phyloP scores from a whole-genome alignment of 2,329 filamentous ascomycete genomes.

The Colletotrichum tropicale region DNA sequence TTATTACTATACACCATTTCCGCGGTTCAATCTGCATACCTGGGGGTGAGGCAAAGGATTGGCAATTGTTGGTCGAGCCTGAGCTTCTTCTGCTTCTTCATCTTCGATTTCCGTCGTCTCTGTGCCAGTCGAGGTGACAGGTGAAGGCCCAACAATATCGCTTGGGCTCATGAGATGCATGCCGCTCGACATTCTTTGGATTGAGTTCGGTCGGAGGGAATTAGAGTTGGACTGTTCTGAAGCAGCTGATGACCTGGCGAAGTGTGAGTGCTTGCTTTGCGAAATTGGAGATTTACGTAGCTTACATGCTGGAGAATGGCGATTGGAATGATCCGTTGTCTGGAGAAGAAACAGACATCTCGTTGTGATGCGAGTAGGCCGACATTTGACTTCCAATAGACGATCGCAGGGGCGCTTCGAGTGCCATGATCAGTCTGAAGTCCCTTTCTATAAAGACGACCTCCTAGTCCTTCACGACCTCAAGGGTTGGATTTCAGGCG shows the following conservation, averaged over 20 bases:
- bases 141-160: conserved; percentile 79
- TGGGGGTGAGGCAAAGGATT: conserved; percentile 40
- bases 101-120: conserved; percentile 86
- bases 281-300: background rate
- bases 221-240: conserved; percentile 41
- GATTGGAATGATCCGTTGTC: conserved; percentile 54
- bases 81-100: conserved; percentile 68
- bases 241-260: conserved; percentile 47
- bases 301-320: conserved; percentile 59
- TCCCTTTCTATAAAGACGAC: background rate
- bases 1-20: too few species aligned
- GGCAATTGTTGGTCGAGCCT: conserved; percentile 38
- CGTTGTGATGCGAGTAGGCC: conserved; percentile 54
- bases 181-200: conserved; percentile 52
- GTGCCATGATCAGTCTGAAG: conserved; percentile 54
- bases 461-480: background rate
- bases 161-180: conserved; percentile 67
- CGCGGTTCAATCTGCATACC: conserved; percentile 29
- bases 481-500: background rate
- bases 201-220: conserved; percentile 57
- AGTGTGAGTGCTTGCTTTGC: background rate
- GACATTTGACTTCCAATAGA: conserved; percentile 64
- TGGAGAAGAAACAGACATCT: conserved; percentile 60
- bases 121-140: conserved; percentile 85
- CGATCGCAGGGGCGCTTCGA: conserved; percentile 66